A percentile compares a stretch with the other conserved stretches of the same genome.
phyloP scores from a whole-genome alignment of 2,329 filamentous ascomycete species.

The Apiospora kogelbergensis region DNA sequence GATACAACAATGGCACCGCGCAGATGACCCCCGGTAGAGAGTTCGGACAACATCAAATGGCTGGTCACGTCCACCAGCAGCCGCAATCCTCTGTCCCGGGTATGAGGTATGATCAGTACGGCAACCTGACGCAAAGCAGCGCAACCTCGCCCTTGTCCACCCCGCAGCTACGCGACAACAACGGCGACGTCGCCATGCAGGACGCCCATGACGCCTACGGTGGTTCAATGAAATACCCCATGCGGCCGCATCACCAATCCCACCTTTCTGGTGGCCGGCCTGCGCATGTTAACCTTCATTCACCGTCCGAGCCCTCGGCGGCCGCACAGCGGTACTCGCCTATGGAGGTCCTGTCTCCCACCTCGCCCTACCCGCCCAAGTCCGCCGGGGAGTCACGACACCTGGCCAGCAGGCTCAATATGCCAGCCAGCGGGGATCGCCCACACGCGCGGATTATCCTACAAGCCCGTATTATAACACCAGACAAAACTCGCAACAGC shows the following conservation, averaged over 20 bases:
- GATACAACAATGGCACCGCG: constrained; percentile 46
- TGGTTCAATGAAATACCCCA: constrained; percentile 75
- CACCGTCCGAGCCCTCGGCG: constrained; percentile 73
- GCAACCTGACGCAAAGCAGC: constrained; percentile 21
- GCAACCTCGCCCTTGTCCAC: constrained; percentile 55
- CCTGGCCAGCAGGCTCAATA: constrained; percentile 47
- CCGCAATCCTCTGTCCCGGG: constrained; percentile 40
- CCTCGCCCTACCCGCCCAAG: constrained; percentile 72
- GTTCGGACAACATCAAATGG: constrained; percentile 27
- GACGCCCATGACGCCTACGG: constrained; percentile 78
- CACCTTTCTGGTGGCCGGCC: constrained; percentile 55
- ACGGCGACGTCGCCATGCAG: constrained; percentile 82
- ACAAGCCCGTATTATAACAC: constrained; percentile 56
- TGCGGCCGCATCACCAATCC: constrained; percentile 76
- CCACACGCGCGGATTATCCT: constrained; percentile 66
- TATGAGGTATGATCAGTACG: constrained; percentile 69
- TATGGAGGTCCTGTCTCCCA: constrained; percentile 85
- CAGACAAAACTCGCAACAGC: constrained; percentile 56
- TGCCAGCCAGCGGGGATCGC: constrained; percentile 69
- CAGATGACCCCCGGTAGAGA: constrained; percentile 32
- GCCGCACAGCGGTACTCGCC: constrained; percentile 93
- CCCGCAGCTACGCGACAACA: constrained; percentile 61
- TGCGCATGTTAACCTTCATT: constrained; percentile 62
- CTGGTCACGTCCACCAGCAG: constrained; percentile 43
- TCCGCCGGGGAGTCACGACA: constrained; percentile 38